Percentiles rank a stretch among this genome's conserved stretches.
phyloP scores from a whole-genome alignment of 1,284 basidiomycete species.

The Singerocomus inundabilis region DNA sequence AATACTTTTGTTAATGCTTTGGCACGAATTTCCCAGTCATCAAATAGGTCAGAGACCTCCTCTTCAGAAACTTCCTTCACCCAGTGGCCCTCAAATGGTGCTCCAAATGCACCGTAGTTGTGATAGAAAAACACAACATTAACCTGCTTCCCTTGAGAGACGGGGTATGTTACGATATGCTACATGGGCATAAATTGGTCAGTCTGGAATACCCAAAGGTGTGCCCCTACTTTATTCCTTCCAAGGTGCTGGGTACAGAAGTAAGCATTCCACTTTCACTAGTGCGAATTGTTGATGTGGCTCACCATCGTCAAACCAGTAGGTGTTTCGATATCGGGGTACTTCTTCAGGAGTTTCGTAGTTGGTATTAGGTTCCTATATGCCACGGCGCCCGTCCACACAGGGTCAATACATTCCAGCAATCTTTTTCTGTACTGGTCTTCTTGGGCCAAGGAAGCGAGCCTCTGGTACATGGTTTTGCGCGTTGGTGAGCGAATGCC shows the following conservation, averaged over 20 bases:
- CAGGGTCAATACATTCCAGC: constrained; percentile 13
- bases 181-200: constrained; percentile 12
- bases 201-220: background rate
- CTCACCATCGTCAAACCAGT: constrained; percentile 37
- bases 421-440: constrained; percentile 6
- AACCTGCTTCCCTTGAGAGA: constrained; percentile 41
- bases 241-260: constrained; percentile 40
- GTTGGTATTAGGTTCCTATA: constrained; percentile 21
- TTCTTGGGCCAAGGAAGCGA: constrained; percentile 10
- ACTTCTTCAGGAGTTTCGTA: constrained; percentile 13
- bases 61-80: constrained; percentile 33
- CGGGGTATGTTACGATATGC: constrained; percentile 46
- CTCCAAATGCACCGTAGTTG: constrained; percentile 36
- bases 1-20: constrained; percentile 40
- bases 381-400: constrained; percentile 23
- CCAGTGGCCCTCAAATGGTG: constrained; percentile 36
- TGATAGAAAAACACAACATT: constrained; percentile 43
- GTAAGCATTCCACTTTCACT: background rate
- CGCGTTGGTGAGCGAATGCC: constrained; percentile 26
- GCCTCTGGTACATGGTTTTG: constrained; percentile 16
- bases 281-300: background rate
- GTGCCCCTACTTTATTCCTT: constrained; percentile 39
- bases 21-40: constrained; percentile 43
- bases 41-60: constrained; percentile 34
- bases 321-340: constrained; percentile 38